Evolutionary conservation across 352 stramenopile genomes (phyloP).

Genomic region (Pythium guiyangense): DNA sequence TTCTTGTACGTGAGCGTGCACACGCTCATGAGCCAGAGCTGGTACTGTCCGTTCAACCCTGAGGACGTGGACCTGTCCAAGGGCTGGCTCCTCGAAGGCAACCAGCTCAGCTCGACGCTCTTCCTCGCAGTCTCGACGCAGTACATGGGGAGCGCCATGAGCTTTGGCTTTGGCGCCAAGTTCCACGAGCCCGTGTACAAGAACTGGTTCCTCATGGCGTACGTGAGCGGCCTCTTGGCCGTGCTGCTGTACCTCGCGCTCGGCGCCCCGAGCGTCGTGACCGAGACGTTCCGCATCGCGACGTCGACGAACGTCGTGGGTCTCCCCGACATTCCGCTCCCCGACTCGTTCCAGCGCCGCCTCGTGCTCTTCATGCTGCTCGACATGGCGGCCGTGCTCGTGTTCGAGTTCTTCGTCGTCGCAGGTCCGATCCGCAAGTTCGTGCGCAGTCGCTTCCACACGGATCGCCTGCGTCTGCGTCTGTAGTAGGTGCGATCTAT

Average conservation of each 20-base stretch:
- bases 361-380: slow-evolving; percentile 16
- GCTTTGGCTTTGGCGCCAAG: slow-evolving; percentile 33
- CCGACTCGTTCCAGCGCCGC: slow-evolving; percentile 23
- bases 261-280: slow-evolving; percentile 30
- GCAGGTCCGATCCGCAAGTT: slow-evolving; percentile 20
- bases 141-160: slow-evolving; percentile 17
- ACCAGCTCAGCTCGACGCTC: slow-evolving; percentile 19
- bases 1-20: slow-evolving; percentile 31
- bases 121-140: slow-evolving; percentile 23
- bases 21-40: slow-evolving; percentile 19
- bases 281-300: slow-evolving; percentile 42
- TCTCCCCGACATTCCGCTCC: slow-evolving; percentile 38
- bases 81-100: slow-evolving; percentile 34
- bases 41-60: slow-evolving; percentile 35
- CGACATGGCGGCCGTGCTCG: slow-evolving; percentile 23
- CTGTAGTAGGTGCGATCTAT: slow-evolving; percentile 12
- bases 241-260: slow-evolving; percentile 40
- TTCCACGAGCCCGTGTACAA: slow-evolving; percentile 41
- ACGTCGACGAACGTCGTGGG: slow-evolving; percentile 47
- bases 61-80: slow-evolving; percentile 29
- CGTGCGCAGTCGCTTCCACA: slow-evolving; percentile 19
- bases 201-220: slow-evolving; percentile 32
- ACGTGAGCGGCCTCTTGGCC: slow-evolving; percentile 19
- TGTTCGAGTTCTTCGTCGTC: slow-evolving; percentile 31
- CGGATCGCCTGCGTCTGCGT: slow-evolving; percentile 18